Conservation (phyloP, 192 early-diverging fungal genomes). For the Chytriomyces sp. region DNA sequence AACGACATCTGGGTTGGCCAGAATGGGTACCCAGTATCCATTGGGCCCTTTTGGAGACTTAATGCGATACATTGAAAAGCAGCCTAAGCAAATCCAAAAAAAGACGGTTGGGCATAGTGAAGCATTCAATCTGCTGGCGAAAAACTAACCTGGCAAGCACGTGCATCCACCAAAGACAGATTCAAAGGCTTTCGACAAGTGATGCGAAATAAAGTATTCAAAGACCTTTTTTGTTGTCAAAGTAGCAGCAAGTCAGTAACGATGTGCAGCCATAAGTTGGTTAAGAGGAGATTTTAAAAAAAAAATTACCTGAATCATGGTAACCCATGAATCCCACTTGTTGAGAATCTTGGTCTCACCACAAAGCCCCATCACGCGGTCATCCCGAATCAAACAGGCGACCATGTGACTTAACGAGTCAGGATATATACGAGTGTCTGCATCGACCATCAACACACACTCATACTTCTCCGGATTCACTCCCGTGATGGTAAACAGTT, state of each 20-base stretch:
- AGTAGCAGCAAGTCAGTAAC: background rate
- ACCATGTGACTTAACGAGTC: slow-evolving; percentile 58
- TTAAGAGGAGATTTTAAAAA: background rate
- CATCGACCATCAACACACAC: slow-evolving; percentile 78
- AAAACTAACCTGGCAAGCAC: slow-evolving; percentile 96
- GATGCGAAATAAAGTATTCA: slow-evolving; percentile 98
- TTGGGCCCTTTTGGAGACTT: slow-evolving; percentile 67
- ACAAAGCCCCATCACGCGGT: slow-evolving; percentile 88
- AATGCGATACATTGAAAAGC: slow-evolving; percentile 96
- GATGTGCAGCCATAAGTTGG: background rate
- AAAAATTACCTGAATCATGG: slow-evolving; percentile 82
- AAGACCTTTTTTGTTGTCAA: slow-evolving; percentile 63
- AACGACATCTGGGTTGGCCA: slow-evolving; percentile 86
- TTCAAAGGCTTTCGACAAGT: slow-evolving; percentile 95
- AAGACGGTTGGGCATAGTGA: background rate
- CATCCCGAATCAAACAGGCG: slow-evolving; percentile 78
- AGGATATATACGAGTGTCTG: slow-evolving; percentile 81
- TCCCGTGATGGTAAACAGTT: slow-evolving; percentile 83
- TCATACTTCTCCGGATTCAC: slow-evolving; percentile 81
- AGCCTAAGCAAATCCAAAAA: slow-evolving; percentile 51
- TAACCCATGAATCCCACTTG: slow-evolving; percentile 89
- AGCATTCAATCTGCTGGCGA: slow-evolving; percentile 29
- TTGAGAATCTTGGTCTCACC: slow-evolving; percentile 97
- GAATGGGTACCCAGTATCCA: slow-evolving; percentile 71
- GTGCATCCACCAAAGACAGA: slow-evolving; percentile 97